Conservation (phyloP, 2,329 filamentous ascomycete species). For the Lachnellula occidentalis region DNA sequence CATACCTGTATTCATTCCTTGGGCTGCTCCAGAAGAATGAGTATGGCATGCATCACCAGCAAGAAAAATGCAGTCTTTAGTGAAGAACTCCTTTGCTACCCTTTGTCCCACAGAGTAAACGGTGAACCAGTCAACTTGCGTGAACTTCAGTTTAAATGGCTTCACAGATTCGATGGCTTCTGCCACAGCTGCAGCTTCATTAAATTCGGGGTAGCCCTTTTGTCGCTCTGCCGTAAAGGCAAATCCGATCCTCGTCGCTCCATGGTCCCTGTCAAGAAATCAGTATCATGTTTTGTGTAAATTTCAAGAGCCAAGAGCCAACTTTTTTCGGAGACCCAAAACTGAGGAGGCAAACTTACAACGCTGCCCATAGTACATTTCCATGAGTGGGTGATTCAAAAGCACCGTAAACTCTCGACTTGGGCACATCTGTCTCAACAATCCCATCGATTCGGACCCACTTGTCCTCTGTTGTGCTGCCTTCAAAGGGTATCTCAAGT, state of each 20-base stretch:
- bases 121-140: slow-evolving; percentile 50
- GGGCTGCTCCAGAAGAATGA: slow-evolving; percentile 57
- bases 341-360: slow-evolving; percentile 18
- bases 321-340: too few species aligned
- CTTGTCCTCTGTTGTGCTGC: slow-evolving; percentile 43
- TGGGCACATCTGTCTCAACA: slow-evolving; percentile 36
- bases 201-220: slow-evolving; percentile 33
- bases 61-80: slow-evolving; percentile 49
- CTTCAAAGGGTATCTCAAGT: slow-evolving; percentile 44
- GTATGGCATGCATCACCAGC: slow-evolving; percentile 54
- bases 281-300: too few species aligned
- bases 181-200: slow-evolving; percentile 48
- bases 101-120: slow-evolving; percentile 54
- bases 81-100: slow-evolving; percentile 53
- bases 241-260: slow-evolving; percentile 48
- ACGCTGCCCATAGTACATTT: slow-evolving; percentile 48
- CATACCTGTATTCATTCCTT: slow-evolving; percentile 52
- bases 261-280: slow-evolving; percentile 36
- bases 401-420: slow-evolving; percentile 41
- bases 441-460: slow-evolving; percentile 49
- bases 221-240: slow-evolving; percentile 41
- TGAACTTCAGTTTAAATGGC: slow-evolving; percentile 38
- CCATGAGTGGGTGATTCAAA: slow-evolving; percentile 48
- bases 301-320: too few species aligned
- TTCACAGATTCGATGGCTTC: slow-evolving; percentile 40